phyloP scores from a whole-genome alignment of 495 filamentous ascomycete genomes.

The Neurospora pannonica region DNA sequence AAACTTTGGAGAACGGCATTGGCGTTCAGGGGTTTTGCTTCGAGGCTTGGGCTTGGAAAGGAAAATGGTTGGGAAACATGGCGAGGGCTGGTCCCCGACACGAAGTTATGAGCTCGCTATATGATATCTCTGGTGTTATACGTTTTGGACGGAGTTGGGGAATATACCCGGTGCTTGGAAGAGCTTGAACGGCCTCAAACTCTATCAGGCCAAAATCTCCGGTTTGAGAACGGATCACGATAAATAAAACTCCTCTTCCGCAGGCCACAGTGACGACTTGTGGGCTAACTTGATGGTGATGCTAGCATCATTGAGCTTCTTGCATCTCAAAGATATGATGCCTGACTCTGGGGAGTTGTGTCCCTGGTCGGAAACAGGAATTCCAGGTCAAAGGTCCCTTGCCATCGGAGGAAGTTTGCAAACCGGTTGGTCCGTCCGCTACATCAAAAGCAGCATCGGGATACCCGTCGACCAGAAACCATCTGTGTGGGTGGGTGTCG shows the following conservation, averaged over 20 bases:
- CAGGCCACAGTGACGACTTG: background rate
- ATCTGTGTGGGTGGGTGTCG: background rate
- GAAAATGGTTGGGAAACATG: background rate
- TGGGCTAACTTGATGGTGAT: background rate
- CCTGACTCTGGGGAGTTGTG: background rate
- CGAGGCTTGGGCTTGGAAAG: background rate
- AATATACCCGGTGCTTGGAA: background rate
- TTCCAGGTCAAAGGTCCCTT: background rate
- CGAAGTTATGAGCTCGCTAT: background rate
- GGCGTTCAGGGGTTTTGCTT: background rate
- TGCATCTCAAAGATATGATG: background rate
- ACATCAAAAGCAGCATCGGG: background rate
- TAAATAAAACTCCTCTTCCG: background rate
- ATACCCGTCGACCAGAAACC: background rate
- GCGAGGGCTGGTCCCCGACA: background rate
- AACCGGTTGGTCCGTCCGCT: background rate
- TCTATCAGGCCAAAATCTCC: background rate
- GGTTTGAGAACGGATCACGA: background rate
- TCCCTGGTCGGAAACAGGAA: background rate
- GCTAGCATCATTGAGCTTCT: background rate
- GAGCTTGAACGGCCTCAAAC: background rate
- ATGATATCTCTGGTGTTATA: background rate
- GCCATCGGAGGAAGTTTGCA: rapidly evolving
- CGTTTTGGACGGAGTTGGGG: background rate
- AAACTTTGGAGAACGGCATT: background rate